Evolutionary conservation across 2,329 filamentous ascomycete genomes (phyloP).

Genomic region (Talaromyces amestolkiae): DNA sequence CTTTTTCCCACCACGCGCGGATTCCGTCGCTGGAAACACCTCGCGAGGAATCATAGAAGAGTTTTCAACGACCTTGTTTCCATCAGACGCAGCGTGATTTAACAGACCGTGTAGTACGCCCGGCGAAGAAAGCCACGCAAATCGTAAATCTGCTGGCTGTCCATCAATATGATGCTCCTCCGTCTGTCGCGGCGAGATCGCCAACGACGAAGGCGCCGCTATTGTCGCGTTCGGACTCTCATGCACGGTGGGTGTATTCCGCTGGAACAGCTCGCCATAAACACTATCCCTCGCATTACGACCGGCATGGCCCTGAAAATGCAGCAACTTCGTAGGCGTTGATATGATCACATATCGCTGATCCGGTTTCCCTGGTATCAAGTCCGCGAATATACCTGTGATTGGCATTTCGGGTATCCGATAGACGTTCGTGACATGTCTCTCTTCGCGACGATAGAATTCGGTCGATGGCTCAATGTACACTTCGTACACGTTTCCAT

Average conservation of each 20-base stretch:
- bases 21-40: constrained; percentile 68
- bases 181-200: constrained; percentile 71
- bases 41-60: constrained; percentile 74
- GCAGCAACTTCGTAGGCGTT: constrained; percentile 73
- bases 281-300: constrained; percentile 74
- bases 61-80: constrained; percentile 71
- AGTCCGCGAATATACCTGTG: constrained; percentile 81
- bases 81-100: constrained; percentile 63
- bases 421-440: constrained; percentile 80
- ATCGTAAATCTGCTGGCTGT: constrained; percentile 55
- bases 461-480: constrained; percentile 93
- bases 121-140: constrained; percentile 86
- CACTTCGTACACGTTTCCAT: constrained; percentile 91
- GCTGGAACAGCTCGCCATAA: constrained; percentile 84
- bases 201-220: constrained; percentile 64
- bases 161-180: constrained; percentile 57
- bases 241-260: constrained; percentile 74
- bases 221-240: constrained; percentile 63
- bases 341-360: constrained; percentile 74
- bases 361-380: constrained; percentile 66
- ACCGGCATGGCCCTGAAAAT: constrained; percentile 75
- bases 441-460: constrained; percentile 93
- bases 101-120: constrained; percentile 87
- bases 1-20: constrained; percentile 62
- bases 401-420: constrained; percentile 79